These are phyloP conservation scores for Mycena venus DNA, from an alignment of 768 basidiomycete species.

Conservation along the genomic window DNA sequence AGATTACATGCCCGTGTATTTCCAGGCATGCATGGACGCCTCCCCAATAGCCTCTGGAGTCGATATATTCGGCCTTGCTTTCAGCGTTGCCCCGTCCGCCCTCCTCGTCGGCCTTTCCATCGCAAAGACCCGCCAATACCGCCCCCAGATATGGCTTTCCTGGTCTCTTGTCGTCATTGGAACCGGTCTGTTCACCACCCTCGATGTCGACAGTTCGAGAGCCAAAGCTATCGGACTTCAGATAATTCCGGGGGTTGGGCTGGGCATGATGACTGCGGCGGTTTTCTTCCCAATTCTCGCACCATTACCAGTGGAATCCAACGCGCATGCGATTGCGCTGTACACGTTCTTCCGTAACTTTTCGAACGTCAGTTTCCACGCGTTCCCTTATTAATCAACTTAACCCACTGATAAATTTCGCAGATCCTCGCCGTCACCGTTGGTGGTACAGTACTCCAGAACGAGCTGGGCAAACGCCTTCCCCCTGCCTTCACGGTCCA, in stretches of 20 bases:
- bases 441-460: constrained; percentile 60
- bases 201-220: constrained; percentile 8
- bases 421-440: constrained; percentile 49
- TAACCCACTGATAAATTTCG: neutral
- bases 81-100: constrained; percentile 27
- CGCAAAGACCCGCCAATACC: constrained; percentile 30
- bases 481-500: constrained; percentile 49
- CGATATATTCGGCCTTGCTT: constrained; percentile 41
- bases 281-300: constrained; percentile 58
- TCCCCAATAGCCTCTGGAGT: constrained; percentile 48
- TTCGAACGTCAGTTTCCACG: constrained; percentile 24
- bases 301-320: constrained; percentile 49
- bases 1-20: constrained; percentile 60
- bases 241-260: constrained; percentile 12
- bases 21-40: constrained; percentile 55
- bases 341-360: constrained; percentile 49
- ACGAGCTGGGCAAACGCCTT: constrained; percentile 53
- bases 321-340: constrained; percentile 49
- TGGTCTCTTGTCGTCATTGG: constrained; percentile 18
- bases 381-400: neutral
- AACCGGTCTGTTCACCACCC: constrained; percentile 1
- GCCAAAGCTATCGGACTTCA: constrained; percentile 16
- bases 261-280: constrained; percentile 27
- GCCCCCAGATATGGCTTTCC: constrained; percentile 21
- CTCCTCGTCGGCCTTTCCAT: constrained; percentile 45